A percentile compares a stretch with the other conserved stretches of the same genome.
Evolutionary conservation across 2,329 filamentous ascomycete species (phyloP).

Genomic region (Zymoseptoria pseudotritici): DNA sequence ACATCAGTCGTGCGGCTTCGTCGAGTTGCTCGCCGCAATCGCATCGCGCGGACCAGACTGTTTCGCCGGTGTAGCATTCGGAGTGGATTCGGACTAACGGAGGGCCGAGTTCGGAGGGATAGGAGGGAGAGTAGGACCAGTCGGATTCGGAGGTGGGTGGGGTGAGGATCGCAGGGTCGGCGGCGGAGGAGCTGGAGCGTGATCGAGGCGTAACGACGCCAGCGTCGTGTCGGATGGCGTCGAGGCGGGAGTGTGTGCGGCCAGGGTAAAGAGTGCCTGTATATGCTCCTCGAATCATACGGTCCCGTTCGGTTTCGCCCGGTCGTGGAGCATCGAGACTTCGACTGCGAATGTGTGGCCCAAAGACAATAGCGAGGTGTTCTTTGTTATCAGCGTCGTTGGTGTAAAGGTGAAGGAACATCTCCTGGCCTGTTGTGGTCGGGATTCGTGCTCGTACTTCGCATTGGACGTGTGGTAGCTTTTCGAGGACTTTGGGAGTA

Average conservation of each 20-base stretch:
- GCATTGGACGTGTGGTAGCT: conserved; percentile 80
- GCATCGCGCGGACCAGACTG: conserved; percentile 94
- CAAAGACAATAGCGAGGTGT: conserved; percentile 94
- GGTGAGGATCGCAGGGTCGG: conserved; percentile 13
- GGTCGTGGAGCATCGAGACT: conserved; percentile 62
- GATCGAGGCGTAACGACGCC: conserved; percentile 23
- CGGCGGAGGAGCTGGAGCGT: conserved; percentile 11
- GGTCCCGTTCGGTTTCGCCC: conserved; percentile 77
- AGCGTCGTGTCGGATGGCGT: conserved; percentile 39
- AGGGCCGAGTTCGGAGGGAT: conserved; percentile 34
- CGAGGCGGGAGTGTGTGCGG: conserved; percentile 64
- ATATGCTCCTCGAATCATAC: conserved; percentile 93
- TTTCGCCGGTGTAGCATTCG: conserved; percentile 98
- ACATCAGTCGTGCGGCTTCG: conserved; percentile 91
- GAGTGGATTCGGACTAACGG: conserved; percentile 92
- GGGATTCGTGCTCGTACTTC: conserved; percentile 91
- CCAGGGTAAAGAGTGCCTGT: conserved; percentile 81
- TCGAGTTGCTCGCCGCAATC: conserved; percentile 97
- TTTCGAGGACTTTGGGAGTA: conserved; percentile 67
- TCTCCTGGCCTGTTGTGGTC: conserved; percentile 83
- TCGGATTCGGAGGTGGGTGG: conserved; percentile 1
- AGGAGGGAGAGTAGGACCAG: conserved; percentile 15
- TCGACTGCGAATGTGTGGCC: conserved; percentile 68
- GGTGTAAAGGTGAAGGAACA: conserved; percentile 92
- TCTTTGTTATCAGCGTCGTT: conserved; percentile 94